A percentile compares a stretch with the other conserved stretches of the same genome.
These are phyloP conservation scores for Aquilaria malaccensis DNA, from an alignment of 345 rosid genomes.

Conservation along the genomic window DNA sequence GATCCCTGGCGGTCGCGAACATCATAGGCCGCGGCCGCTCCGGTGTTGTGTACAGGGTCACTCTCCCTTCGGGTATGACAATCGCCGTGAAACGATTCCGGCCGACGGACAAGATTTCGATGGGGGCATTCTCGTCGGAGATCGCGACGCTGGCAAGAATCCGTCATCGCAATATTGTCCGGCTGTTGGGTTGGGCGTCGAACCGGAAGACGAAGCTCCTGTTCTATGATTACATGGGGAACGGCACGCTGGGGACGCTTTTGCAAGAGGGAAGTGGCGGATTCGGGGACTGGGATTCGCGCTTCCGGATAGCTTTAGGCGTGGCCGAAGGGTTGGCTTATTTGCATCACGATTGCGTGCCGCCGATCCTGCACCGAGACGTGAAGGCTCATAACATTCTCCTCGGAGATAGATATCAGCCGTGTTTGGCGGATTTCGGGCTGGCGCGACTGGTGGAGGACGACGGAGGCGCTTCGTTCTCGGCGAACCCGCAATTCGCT, in stretches of 20 bases:
- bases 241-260: conserved; percentile 54
- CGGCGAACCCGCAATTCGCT: conserved; percentile 53
- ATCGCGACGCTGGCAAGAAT: conserved; percentile 62
- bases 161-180: conserved; percentile 86
- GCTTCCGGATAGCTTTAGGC: conserved; percentile 64
- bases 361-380: conserved; percentile 79
- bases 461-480: conserved; percentile 30
- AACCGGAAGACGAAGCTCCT: conserved; percentile 58
- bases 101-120: conserved; percentile 34
- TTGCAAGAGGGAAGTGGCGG: conserved; percentile 43
- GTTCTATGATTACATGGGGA: conserved; percentile 65
- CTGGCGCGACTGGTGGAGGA: conserved; percentile 61
- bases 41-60: conserved; percentile 69
- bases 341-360: conserved; percentile 81
- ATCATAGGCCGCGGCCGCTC: conserved; percentile 71
- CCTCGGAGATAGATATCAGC: conserved; percentile 53
- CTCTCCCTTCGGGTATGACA: conserved; percentile 41
- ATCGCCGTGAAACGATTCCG: conserved; percentile 72
- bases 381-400: conserved; percentile 73
- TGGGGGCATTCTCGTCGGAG: conserved; percentile 71
- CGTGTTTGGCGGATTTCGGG: conserved; percentile 87
- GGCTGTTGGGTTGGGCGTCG: conserved; percentile 75
- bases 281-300: conserved; percentile 52
- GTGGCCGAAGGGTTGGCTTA: conserved; percentile 81
- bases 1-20: conserved; percentile 44